Base-by-base conservation (phyloP, 495 filamentous ascomycete species). In the Astrothelium macrocarpum region DNA sequence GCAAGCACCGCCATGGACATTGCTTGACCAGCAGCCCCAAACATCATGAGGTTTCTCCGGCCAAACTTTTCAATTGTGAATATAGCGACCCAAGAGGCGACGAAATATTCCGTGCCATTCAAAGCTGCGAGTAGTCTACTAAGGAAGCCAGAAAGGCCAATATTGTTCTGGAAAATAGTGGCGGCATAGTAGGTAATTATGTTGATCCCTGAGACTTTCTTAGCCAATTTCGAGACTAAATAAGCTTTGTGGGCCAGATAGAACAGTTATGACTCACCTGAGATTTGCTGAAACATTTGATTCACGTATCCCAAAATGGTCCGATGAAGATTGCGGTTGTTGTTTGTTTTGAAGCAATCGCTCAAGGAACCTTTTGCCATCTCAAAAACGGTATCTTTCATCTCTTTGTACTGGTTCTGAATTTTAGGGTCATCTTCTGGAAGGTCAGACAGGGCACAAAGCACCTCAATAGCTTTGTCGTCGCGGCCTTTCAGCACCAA, bases 231-330 rank as follows among this genome's bases (percentile, higher is more conserved):
- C 23, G 23, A 5, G n/a, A 28, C 12, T 34, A 45, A 59, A 36
- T n/a, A n/a, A n/a, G n/a, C n/a, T n/a, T n/a, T n/a, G n/a, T n/a
- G n/a, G n/a, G n/a, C n/a, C n/a, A n/a, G n/a, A n/a, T n/a, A n/a
- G n/a, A n/a, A n/a, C n/a, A n/a, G n/a, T n/a, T n/a, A n/a, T n/a
- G n/a, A n/a, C n/a, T n/a, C n/a, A n/a, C n/a, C n/a, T n/a, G n/a
- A 56, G 31, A 90, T 85, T 68, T 92, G 87, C 68, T 90, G 88
- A 75, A 90, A 90, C 78, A 88, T 82, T 65, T 90, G 88, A 72
- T 88, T 90, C 71, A 89, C 81, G 68, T 89, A 89, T 53, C 82
- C 88, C 32, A 91, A 78, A 28, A 85, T 71, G 0, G 81, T 84
- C 14, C 90, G 84, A 73, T 91, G 89, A 67, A 92, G 82, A 71